Evolutionary conservation across 768 basidiomycete species (phyloP), one percentile per base, ranked within the genome.

Genomic region (Xerocomellus intermedius): DNA sequence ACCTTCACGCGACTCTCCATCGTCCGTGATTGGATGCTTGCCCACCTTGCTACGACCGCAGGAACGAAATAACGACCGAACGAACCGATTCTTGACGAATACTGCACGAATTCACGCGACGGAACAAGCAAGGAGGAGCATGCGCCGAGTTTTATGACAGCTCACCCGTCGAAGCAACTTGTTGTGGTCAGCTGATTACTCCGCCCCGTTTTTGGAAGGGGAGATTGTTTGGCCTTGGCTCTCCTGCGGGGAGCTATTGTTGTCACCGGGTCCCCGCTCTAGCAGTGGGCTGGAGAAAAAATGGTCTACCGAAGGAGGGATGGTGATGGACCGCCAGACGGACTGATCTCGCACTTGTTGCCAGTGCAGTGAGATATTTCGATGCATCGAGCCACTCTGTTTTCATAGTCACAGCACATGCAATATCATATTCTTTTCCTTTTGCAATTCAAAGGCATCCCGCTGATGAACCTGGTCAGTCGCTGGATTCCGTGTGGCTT

Each of bases 11-110:
- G 66, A 54, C 48, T 41, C 48, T 56, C 26, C 44, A 38, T 50
- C 39, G 42, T 46, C 56, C 45, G 51, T 50, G 57, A 55, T 47
- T 54, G 56, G 58, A 55, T 59, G 51, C 66, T 42, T 64, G 52
- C 48, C 55, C 57, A 61, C 61, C 64, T 69, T 66, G 67, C 59
- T 50, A 72, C 62, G 61, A 69, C 59, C 62, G 62, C 69, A 67
- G 65, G 67, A 58, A 67, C 65, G 65, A 72, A 35, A 53, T 60
- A 43, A 73, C 64, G 68, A 72, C 60, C 58, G 62, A 70, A 58
- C 59, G 68, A 72, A 67, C 51, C 46, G 54, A 70, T 72, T 74
- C 70, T 73, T 68, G 72, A 72, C 67, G 69, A 72, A 71, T 62
- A 55, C 33, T 69, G 47, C 16, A 72, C 58, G 66, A 71, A 59